phyloP scores from a whole-genome alignment of 2,329 filamentous ascomycete species.

The Diatrype stigma region DNA sequence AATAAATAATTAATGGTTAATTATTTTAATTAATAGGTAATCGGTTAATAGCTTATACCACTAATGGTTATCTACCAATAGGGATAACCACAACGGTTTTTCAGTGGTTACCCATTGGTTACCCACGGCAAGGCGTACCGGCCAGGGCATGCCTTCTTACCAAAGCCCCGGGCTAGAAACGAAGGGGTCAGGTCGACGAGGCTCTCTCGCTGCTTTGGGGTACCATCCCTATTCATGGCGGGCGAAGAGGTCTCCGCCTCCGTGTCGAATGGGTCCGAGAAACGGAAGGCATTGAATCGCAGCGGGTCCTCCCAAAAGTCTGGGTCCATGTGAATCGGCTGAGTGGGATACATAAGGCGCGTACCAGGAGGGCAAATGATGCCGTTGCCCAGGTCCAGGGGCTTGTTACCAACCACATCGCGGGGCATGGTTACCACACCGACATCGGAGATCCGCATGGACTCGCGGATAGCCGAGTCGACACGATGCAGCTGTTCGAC shows the following conservation, averaged over 20 bases:
- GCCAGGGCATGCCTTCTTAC: not conserved
- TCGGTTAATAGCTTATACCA: too few species aligned
- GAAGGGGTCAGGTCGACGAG: not conserved
- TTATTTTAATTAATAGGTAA: too few species aligned
- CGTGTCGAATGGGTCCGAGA: not conserved
- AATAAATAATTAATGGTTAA: too few species aligned
- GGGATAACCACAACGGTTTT: too few species aligned
- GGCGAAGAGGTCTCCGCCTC: not conserved
- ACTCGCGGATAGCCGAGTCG: conserved; percentile 5
- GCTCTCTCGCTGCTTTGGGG: not conserved
- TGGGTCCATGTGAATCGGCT: conserved; percentile 5
- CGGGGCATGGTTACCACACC: not conserved
- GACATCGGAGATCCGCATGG: conserved; percentile 5
- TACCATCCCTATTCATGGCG: too few species aligned
- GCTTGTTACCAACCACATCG: not conserved
- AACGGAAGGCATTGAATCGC: conserved; percentile 8
- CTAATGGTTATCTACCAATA: too few species aligned
- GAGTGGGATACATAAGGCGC: conserved; percentile 4
- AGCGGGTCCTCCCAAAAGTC: conserved; percentile 1
- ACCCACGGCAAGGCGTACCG: too few species aligned
- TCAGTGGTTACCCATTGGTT: too few species aligned
- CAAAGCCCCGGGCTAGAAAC: not conserved
- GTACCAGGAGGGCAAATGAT: not conserved
- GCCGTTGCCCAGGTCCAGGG: not conserved
- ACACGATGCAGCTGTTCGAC: conserved; percentile 1